A percentile compares a stretch with the other conserved stretches of the same genome.
These are phyloP conservation scores for Botryotinia convoluta DNA, from an alignment of 2,329 filamentous ascomycete species.

Conservation along the genomic window DNA sequence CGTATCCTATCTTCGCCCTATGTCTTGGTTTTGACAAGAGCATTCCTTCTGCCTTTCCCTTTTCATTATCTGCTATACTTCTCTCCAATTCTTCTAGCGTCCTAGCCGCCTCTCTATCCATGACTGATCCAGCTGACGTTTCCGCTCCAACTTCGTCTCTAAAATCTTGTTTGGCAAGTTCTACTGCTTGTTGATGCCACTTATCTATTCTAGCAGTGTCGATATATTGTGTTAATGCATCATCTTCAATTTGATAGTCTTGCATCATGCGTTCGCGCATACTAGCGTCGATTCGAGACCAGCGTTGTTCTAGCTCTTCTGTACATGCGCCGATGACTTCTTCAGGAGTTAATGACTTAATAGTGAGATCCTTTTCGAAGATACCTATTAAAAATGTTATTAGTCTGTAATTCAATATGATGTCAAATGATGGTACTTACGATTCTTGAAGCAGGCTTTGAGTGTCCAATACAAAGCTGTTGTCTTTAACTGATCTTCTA, in stretches of 20 bases:
- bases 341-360: slow-evolving; percentile 50
- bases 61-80: slow-evolving; percentile 33
- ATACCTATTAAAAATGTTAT: slow-evolving; percentile 33
- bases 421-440: slow-evolving; percentile 44
- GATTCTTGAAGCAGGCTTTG: slow-evolving; percentile 59
- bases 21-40: slow-evolving; percentile 30
- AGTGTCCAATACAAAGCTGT: slow-evolving; percentile 71
- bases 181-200: slow-evolving; percentile 55
- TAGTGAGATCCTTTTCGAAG: slow-evolving; percentile 43
- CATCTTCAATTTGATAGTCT: slow-evolving; percentile 72
- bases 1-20: slow-evolving; percentile 27
- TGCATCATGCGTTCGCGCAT: slow-evolving; percentile 65
- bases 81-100: slow-evolving; percentile 33
- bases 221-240: slow-evolving; percentile 60
- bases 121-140: slow-evolving; percentile 30
- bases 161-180: slow-evolving; percentile 41
- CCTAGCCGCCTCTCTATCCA: slow-evolving; percentile 26
- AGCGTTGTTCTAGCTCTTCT: slow-evolving; percentile 59
- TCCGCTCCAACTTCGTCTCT: slow-evolving; percentile 37
- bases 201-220: slow-evolving; percentile 66
- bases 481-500: slow-evolving; percentile 58
- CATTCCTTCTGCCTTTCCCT: slow-evolving; percentile 31
- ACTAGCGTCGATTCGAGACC: slow-evolving; percentile 58
- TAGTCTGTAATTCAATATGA: slow-evolving; percentile 34
- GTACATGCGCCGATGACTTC: slow-evolving; percentile 59